Conservation (phyloP, 495 filamentous ascomycete genomes). For the Talaromyces trachyspermus region DNA sequence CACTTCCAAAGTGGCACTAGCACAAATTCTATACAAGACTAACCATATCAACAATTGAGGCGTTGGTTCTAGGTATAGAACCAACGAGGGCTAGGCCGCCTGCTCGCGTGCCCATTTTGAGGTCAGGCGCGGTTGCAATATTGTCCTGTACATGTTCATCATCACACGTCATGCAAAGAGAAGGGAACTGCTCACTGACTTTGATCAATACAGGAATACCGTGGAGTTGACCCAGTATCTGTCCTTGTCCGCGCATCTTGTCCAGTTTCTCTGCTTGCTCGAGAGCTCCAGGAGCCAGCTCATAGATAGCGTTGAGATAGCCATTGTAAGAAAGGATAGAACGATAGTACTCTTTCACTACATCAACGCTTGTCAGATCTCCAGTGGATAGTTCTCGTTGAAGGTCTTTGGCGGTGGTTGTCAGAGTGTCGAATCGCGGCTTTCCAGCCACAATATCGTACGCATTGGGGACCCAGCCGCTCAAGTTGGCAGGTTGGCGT, state of each 20-base stretch:
- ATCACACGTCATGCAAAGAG: no score
- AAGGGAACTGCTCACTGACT: constrained; percentile 11
- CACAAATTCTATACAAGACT: no score
- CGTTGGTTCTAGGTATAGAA: no score
- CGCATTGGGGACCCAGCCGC: no score
- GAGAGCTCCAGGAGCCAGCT: not conserved
- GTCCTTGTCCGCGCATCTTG: not conserved
- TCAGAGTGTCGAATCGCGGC: not conserved
- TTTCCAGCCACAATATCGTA: no score
- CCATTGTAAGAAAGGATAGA: not conserved
- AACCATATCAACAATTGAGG: no score
- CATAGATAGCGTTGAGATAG: not conserved
- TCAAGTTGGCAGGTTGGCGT: no score
- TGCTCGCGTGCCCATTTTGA: no score
- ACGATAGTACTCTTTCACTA: not conserved
- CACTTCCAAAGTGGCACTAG: no score
- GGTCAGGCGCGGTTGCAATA: no score
- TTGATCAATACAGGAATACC: not conserved
- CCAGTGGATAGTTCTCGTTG: not conserved
- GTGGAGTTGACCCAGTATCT: not conserved
- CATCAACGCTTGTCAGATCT: not conserved
- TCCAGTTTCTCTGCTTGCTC: not conserved
- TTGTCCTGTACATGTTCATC: no score
- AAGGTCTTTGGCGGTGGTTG: not conserved
- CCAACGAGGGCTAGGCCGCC: no score